Conservation (phyloP, 805 yeast species). For the Teunomyces barrocoloradensis region DNA sequence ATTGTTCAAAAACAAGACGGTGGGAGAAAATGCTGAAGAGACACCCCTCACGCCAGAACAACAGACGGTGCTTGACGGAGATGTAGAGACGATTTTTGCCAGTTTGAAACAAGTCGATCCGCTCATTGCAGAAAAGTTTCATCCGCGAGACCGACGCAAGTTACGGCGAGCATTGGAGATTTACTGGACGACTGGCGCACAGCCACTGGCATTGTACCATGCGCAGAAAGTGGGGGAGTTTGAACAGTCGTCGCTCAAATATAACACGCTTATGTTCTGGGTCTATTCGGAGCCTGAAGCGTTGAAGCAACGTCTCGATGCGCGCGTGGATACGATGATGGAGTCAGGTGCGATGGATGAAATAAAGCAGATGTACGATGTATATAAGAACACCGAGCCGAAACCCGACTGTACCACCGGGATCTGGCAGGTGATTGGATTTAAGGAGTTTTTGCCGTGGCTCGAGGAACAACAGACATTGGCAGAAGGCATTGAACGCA, state of each 20-base stretch:
- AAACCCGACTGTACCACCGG: constrained; percentile 65
- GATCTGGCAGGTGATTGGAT: constrained; percentile 93
- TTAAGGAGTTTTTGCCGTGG: constrained; percentile 85
- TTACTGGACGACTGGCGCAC: constrained; percentile 59
- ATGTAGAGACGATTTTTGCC: constrained; percentile 48
- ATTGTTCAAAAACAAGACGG: constrained; percentile 66
- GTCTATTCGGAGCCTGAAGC: constrained; percentile 61
- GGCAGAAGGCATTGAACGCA: constrained; percentile 55
- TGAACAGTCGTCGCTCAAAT: constrained; percentile 50
- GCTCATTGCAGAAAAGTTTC: constrained; percentile 71
- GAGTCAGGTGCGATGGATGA: constrained; percentile 66
- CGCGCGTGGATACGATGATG: constrained; percentile 83
- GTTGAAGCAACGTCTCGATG: constrained; percentile 64
- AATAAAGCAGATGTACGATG: constrained; percentile 54
- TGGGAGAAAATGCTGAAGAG: constrained; percentile 18
- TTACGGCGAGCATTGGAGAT: constrained; percentile 80
- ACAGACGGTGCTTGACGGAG: constrained; percentile 50
- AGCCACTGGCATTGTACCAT: constrained; percentile 68
- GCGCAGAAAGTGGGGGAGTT: constrained; percentile 50
- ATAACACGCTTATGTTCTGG: constrained; percentile 76
- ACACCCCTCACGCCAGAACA: constrained; percentile 35
- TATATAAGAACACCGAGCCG: constrained; percentile 29
- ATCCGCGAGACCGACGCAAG: constrained; percentile 85
- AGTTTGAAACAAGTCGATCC: constrained; percentile 63
- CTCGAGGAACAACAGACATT: constrained; percentile 30